These are phyloP conservation scores for Pythium folliculosum DNA, from an alignment of 352 stramenopile species.

Conservation along the genomic window DNA sequence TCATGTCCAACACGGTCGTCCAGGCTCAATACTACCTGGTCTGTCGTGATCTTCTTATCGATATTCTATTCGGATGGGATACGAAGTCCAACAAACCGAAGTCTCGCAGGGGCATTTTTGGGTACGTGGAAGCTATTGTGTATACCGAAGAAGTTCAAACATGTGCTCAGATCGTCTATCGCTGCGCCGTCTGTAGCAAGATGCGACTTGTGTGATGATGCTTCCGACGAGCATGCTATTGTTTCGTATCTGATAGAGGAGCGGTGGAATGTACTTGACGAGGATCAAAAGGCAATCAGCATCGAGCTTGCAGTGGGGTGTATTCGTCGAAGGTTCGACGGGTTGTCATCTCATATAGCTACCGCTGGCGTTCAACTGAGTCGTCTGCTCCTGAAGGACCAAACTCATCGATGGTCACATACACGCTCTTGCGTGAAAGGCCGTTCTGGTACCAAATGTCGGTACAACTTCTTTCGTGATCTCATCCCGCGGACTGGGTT, in stretches of 20 bases:
- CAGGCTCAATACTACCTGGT: constrained; percentile 23
- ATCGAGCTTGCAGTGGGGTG: constrained; percentile 4
- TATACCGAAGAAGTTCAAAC: constrained; percentile 31
- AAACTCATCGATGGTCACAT: constrained; percentile 25
- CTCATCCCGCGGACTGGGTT: constrained; percentile 13
- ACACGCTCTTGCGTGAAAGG: constrained; percentile 30
- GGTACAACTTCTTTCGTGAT: constrained; percentile 33
- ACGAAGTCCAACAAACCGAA: constrained; percentile 25
- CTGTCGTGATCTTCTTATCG: constrained; percentile 18
- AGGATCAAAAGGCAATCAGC: constrained; percentile 7
- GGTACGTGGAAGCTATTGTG: constrained; percentile 22
- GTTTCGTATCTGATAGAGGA: constrained; percentile 3
- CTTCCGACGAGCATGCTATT: constrained; percentile 8
- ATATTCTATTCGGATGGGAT: constrained; percentile 25
- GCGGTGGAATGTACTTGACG: constrained; percentile 17
- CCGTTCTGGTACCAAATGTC: constrained; percentile 17
- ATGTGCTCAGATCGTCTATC: constrained; percentile 8
- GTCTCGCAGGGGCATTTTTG: constrained; percentile 27
- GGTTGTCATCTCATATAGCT: constrained; percentile 8
- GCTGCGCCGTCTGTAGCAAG: constrained; percentile 1
- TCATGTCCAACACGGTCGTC: constrained; percentile 20
- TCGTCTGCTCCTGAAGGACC: constrained; percentile 19
- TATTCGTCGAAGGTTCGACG: constrained; percentile 22
- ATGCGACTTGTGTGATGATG: constrained; percentile 1
- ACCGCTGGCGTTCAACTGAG: constrained; percentile 27